Percentiles rank a stretch among this genome's conserved stretches.
These are phyloP conservation scores for Coleophoma crateriformis DNA, from an alignment of 2,329 filamentous ascomycete genomes.

Conservation along the genomic window DNA sequence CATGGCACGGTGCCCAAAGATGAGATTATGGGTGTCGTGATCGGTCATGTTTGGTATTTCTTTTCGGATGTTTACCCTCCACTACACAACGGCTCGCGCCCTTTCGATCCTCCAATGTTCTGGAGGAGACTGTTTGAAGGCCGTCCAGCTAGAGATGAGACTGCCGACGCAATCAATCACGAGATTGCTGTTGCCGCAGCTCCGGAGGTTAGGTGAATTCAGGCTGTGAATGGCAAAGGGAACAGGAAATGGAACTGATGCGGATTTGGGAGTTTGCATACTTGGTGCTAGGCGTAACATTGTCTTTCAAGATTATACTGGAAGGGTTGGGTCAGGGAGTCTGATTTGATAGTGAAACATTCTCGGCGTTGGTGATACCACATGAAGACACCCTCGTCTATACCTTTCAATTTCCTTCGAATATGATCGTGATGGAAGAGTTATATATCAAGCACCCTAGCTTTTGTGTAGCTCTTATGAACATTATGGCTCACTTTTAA, in stretches of 20 bases:
- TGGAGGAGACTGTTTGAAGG: conserved; percentile 82
- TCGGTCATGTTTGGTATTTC: conserved; percentile 97
- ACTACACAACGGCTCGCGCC: conserved; percentile 76
- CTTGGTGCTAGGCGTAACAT: too few relatives aligned
- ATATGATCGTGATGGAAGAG: too few relatives aligned
- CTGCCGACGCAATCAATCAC: conserved; percentile 50
- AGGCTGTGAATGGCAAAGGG: conserved; percentile 1
- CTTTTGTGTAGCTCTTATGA: too few relatives aligned
- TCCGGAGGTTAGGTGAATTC: conserved; percentile 28
- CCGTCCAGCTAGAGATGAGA: conserved; percentile 40
- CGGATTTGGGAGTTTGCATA: too few relatives aligned
- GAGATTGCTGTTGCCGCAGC: conserved; percentile 54
- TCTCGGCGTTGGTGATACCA: not conserved
- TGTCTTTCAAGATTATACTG: not conserved
- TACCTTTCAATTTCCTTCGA: too few relatives aligned
- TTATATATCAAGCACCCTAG: too few relatives aligned
- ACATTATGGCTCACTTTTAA: not conserved
- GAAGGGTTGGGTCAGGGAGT: not conserved
- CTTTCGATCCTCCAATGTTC: conserved; percentile 83
- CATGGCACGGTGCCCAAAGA: conserved; percentile 89
- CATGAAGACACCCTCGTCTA: not conserved
- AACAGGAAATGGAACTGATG: not conserved
- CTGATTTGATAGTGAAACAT: not conserved
- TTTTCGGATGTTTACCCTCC: conserved; percentile 95
- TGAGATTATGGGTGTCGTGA: conserved; percentile 90